A percentile compares a stretch with the other conserved stretches of the same genome.
Conservation (phyloP, 352 stramenopile genomes). For the Blastocystis sp. region DNA sequence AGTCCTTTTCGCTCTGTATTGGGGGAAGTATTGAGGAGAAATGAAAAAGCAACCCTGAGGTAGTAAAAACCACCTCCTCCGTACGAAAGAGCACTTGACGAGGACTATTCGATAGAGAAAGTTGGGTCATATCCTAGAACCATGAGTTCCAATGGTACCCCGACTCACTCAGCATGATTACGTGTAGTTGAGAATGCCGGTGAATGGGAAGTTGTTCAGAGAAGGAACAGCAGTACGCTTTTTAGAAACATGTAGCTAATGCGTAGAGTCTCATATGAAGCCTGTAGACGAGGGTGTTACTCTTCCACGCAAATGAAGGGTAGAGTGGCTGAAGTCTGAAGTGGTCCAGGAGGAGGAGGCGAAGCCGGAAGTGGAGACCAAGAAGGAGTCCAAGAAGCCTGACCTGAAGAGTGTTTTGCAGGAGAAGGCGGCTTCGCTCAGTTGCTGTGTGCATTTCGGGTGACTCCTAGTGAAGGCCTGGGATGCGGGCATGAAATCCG, state of each 20-base stretch:
- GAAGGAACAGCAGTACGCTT: slow-evolving; percentile 24
- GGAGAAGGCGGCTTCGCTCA: slow-evolving; percentile 5
- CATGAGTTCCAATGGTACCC: background rate
- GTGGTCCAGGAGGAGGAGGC: background rate
- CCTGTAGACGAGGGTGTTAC: background rate
- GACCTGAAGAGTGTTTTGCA: background rate
- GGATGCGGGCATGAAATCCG: slow-evolving; percentile 35
- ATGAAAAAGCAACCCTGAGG: too few relatives aligned
- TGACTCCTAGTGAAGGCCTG: slow-evolving; percentile 11
- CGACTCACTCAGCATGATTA: background rate
- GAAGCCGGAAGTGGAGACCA: background rate
- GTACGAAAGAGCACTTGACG: too few relatives aligned
- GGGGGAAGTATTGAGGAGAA: too few relatives aligned
- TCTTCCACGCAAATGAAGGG: background rate
- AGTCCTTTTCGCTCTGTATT: too few relatives aligned
- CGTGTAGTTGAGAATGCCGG: background rate
- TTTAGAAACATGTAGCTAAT: background rate
- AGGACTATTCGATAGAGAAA: background rate
- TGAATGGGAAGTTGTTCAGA: slow-evolving; percentile 38
- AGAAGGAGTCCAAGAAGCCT: background rate
- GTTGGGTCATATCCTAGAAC: background rate
- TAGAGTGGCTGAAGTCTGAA: slow-evolving; percentile 6
- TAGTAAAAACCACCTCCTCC: too few relatives aligned
- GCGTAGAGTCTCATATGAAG: background rate
- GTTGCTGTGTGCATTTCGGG: background rate